Conservation (phyloP, 2,329 filamentous ascomycete species). For the Pestalotiopsis sp. region DNA sequence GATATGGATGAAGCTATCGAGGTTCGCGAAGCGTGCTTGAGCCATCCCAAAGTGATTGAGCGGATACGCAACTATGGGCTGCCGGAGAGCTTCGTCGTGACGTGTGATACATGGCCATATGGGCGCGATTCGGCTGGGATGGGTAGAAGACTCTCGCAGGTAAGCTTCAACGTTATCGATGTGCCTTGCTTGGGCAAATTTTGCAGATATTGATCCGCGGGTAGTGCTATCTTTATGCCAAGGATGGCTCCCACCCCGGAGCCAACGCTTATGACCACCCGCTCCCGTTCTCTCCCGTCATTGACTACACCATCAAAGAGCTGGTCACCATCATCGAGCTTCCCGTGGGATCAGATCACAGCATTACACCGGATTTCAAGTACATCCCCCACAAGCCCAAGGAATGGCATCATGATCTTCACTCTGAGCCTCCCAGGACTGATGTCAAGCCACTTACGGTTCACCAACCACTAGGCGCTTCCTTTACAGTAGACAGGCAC, state of each 20-base stretch:
- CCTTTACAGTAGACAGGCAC: conserved; percentile 32
- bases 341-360: neutral
- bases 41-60: neutral
- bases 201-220: neutral
- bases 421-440: conserved; percentile 44
- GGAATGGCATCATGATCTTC: conserved; percentile 55
- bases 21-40: neutral
- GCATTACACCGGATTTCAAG: neutral
- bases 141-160: neutral
- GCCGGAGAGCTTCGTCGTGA: neutral
- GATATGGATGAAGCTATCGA: neutral
- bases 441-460: conserved; percentile 73
- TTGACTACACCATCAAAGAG: conserved; percentile 58
- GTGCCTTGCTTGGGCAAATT: neutral
- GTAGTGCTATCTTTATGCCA: neutral
- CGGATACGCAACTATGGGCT: neutral
- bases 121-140: neutral
- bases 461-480: conserved; percentile 55
- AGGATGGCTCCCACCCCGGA: neutral
- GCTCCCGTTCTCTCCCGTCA: conserved; percentile 41
- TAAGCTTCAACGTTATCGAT: neutral
- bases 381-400: conserved; percentile 14
- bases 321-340: conserved; percentile 59
- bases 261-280: neutral
- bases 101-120: neutral